Evolutionary conservation across 2,329 filamentous ascomycete genomes (phyloP).

Genomic region (Ascochyta lentis): DNA sequence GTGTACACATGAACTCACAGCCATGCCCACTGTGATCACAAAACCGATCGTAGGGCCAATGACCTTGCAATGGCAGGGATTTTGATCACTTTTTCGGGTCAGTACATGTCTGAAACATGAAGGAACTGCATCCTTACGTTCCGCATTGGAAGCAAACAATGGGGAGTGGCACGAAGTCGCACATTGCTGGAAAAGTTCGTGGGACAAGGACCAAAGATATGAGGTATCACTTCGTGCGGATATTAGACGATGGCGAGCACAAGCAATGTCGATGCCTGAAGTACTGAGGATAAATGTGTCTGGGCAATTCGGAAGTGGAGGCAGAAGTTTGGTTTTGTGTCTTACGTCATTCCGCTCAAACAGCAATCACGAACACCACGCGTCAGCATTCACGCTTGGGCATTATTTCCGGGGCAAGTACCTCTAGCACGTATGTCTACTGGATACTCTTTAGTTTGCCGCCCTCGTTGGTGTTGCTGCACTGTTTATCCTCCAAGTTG

Average conservation of each 20-base stretch:
- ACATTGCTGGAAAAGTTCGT: slow-evolving; percentile 14
- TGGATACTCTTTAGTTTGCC: not conserved
- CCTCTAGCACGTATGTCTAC: not conserved
- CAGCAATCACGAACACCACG: slow-evolving; percentile 5
- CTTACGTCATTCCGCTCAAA: slow-evolving; percentile 7
- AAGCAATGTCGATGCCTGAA: not conserved
- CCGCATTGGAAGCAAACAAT: slow-evolving; percentile 63
- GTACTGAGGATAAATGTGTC: not conserved
- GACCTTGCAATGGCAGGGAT: slow-evolving; percentile 64
- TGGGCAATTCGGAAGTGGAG: not conserved
- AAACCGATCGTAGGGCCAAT: slow-evolving; percentile 63
- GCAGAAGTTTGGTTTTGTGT: slow-evolving; percentile 9
- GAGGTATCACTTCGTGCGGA: not conserved
- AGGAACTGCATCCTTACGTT: slow-evolving; percentile 37
- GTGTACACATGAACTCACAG: slow-evolving; percentile 48
- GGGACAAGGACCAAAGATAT: not conserved
- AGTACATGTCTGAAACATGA: slow-evolving; percentile 12
- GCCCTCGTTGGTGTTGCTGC: not conserved
- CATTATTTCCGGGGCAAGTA: not conserved
- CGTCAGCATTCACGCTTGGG: slow-evolving; percentile 4
- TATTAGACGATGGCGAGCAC: not conserved
- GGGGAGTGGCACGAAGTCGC: slow-evolving; percentile 55
- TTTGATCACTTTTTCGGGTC: slow-evolving; percentile 56
- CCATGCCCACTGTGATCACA: slow-evolving; percentile 55
- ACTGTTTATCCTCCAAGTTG: not conserved